These are phyloP conservation scores for Trichoderma erinaceum DNA, from an alignment of 495 filamentous ascomycete species.

Conservation along the genomic window DNA sequence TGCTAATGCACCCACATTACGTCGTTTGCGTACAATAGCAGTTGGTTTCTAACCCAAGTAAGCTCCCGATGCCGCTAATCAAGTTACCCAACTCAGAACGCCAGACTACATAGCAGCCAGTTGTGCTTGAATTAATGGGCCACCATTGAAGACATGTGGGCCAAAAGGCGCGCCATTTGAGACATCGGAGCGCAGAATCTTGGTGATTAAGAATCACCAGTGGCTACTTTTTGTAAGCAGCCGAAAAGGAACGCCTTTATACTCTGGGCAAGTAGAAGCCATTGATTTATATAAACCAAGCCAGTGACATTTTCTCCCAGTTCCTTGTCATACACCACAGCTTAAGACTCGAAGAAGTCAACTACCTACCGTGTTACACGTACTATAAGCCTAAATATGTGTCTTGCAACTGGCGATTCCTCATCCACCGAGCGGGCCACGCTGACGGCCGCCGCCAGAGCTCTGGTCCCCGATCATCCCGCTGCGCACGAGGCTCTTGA, in stretches of 20 bases:
- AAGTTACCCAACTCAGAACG: neutral
- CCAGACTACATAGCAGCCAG: neutral
- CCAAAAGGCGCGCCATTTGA: neutral
- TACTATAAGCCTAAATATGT: neutral
- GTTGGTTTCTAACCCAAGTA: slow-evolving; percentile 4
- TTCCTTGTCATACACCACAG: neutral
- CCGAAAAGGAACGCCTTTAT: neutral
- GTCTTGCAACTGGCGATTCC: neutral
- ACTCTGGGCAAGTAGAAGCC: neutral
- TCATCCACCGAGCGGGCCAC: neutral
- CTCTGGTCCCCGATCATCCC: slow-evolving; percentile 25
- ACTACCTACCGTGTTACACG: neutral
- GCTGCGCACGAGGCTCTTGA: slow-evolving; percentile 28
- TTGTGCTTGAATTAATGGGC: neutral
- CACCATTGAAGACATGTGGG: neutral
- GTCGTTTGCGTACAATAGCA: neutral
- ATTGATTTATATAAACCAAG: neutral
- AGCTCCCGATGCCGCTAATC: neutral
- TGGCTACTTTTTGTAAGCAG: neutral
- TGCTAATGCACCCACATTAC: neutral
- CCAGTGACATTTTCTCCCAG: neutral
- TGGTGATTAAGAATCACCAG: too few relatives aligned
- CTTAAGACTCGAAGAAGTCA: too few relatives aligned
- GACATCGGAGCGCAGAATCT: neutral
- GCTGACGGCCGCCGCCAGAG: slow-evolving; percentile 21